Conservation (phyloP, 192 early-diverging fungal genomes). For the Linnemannia schmuckeri region DNA sequence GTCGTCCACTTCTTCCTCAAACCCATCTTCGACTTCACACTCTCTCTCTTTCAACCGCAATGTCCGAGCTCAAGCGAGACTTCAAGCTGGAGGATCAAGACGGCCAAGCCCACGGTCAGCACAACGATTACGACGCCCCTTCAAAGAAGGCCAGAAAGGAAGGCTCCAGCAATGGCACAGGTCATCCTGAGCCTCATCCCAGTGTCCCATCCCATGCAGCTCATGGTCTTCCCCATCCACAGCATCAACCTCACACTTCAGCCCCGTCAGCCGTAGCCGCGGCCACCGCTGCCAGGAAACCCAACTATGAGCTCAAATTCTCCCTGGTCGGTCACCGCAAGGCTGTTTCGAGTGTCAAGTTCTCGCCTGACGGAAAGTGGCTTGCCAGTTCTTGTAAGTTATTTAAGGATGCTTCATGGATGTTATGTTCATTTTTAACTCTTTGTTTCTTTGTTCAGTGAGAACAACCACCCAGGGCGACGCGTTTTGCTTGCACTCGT, state of each 20-base stretch:
- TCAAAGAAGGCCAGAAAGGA: constrained; percentile 49
- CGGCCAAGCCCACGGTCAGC: constrained; percentile 13
- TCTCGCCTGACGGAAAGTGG: constrained; percentile 98
- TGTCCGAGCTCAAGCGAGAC: constrained; percentile 53
- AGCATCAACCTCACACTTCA: constrained; percentile 16
- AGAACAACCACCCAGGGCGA: neutral
- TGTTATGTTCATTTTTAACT: neutral
- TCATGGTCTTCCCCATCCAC: constrained; percentile 6
- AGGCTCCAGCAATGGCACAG: constrained; percentile 20
- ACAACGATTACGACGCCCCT: constrained; percentile 29
- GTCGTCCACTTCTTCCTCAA: too few relatives aligned
- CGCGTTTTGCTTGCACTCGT: neutral
- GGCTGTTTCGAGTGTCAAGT: constrained; percentile 95
- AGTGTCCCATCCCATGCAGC: neutral
- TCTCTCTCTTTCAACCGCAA: constrained; percentile 6
- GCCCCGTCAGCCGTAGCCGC: constrained; percentile 10
- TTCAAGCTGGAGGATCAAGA: constrained; percentile 44
- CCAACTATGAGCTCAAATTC: constrained; percentile 89
- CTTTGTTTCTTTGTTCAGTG: neutral
- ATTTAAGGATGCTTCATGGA: neutral
- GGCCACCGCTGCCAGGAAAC: constrained; percentile 57
- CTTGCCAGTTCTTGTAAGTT: constrained; percentile 89
- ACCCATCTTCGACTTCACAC: neutral
- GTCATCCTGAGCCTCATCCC: constrained; percentile 7
- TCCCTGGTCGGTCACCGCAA: constrained; percentile 95